These are phyloP conservation scores for Eutrema heterophyllum DNA, from an alignment of 345 rosid species.

Conservation along the genomic window DNA sequence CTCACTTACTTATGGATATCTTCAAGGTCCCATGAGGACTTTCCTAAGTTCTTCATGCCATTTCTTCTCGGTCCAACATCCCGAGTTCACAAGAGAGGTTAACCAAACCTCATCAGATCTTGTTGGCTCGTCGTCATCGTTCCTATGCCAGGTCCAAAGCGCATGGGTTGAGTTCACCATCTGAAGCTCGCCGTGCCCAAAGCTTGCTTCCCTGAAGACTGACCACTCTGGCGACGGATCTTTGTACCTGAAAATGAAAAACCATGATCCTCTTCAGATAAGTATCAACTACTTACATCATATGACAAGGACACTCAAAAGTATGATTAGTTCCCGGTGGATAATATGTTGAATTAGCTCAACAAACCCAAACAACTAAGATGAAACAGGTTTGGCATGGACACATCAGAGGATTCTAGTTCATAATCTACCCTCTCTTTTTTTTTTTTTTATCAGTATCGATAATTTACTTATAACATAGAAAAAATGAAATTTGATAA, in stretches of 20 bases:
- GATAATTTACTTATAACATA: background rate
- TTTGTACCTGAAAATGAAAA: constrained; percentile 40
- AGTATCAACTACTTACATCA: background rate
- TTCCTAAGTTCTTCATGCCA: constrained; percentile 37
- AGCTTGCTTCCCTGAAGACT: constrained; percentile 92
- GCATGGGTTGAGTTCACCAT: constrained; percentile 78
- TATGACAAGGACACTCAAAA: background rate
- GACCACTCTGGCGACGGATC: constrained; percentile 88
- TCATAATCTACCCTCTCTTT: too few species aligned
- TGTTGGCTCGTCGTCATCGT: constrained; percentile 89
- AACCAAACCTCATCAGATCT: constrained; percentile 85
- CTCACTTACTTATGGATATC: background rate
- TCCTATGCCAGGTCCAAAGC: constrained; percentile 94
- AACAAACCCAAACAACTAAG: background rate
- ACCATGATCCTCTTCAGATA: background rate
- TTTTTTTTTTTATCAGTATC: background rate
- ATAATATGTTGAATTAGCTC: constrained; percentile 4
- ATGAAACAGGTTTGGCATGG: background rate
- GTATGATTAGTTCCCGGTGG: background rate
- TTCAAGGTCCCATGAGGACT: constrained; percentile 48
- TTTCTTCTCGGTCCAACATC: constrained; percentile 50
- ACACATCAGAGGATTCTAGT: background rate
- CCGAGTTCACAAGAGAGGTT: constrained; percentile 57
- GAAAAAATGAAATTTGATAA: background rate
- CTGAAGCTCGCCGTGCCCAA: constrained; percentile 90